These are phyloP conservation scores for Cyclostephanos invisitatus DNA, from an alignment of 108 stramenopile genomes.

Conservation along the genomic window DNA sequence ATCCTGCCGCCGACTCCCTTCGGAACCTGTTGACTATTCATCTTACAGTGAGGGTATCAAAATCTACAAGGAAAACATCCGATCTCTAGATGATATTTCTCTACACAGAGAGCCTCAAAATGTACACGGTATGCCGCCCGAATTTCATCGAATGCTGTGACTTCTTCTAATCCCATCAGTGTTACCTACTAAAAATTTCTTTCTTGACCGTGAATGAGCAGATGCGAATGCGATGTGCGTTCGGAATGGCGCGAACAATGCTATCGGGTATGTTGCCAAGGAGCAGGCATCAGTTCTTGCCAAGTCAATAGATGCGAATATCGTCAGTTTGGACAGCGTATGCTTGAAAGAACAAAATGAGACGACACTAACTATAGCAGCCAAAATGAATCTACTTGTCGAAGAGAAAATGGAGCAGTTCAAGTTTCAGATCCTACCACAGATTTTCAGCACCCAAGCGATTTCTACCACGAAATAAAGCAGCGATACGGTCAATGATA, in stretches of 20 bases:
- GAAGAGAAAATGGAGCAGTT: constrained; percentile 18
- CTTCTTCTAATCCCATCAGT: not conserved
- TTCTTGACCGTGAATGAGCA: not conserved
- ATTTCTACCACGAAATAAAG: not conserved
- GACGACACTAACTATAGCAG: not conserved
- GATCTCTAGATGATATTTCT: constrained; percentile 4
- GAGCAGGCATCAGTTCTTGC: constrained; percentile 26
- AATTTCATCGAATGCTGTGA: not conserved
- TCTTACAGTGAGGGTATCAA: constrained; percentile 14
- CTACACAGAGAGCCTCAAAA: constrained; percentile 16
- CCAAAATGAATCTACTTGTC: constrained; percentile 2
- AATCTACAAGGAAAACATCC: constrained; percentile 14
- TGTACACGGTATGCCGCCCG: not conserved
- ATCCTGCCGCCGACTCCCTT: not conserved
- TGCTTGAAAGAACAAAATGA: constrained; percentile 13
- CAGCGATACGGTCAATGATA: constrained; percentile 7
- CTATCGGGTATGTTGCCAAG: constrained; percentile 23
- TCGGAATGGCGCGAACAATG: constrained; percentile 1
- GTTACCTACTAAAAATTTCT: not conserved
- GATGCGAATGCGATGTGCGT: constrained; percentile 23
- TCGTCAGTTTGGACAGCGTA: constrained; percentile 13
- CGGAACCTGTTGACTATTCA: constrained; percentile 1
- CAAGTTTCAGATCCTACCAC: constrained; percentile 1
- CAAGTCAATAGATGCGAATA: constrained; percentile 4
- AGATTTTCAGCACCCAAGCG: not conserved